Percentiles rank a stretch among this genome's conserved stretches.
These are phyloP conservation scores for Pleurotus djamor DNA, from an alignment of 768 basidiomycete genomes.

Conservation along the genomic window DNA sequence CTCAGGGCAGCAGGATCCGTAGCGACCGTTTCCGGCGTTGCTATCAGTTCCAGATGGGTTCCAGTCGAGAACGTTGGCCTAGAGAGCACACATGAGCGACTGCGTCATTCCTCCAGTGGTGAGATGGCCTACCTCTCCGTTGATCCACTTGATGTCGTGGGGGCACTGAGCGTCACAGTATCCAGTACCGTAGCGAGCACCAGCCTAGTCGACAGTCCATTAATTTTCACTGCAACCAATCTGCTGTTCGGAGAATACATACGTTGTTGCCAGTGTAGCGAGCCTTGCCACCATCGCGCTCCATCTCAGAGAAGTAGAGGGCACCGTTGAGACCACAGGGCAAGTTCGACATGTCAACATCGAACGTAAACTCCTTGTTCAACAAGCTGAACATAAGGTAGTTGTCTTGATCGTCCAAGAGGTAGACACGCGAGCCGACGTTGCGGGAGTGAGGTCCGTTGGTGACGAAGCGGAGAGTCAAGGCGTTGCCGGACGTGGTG, in stretches of 20 bases:
- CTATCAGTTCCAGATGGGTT: constrained; percentile 12
- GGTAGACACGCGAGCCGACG: constrained; percentile 40
- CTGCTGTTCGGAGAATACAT: constrained; percentile 41
- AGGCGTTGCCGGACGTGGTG: constrained; percentile 39
- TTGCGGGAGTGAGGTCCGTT: constrained; percentile 26
- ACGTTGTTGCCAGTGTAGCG: constrained; percentile 20
- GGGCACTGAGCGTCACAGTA: constrained; percentile 32
- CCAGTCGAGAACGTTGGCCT: background rate
- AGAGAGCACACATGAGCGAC: background rate
- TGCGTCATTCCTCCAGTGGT: background rate
- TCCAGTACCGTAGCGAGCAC: constrained; percentile 28
- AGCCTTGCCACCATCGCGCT: constrained; percentile 1
- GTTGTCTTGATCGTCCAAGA: constrained; percentile 51
- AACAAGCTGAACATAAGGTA: constrained; percentile 44
- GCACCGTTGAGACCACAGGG: constrained; percentile 48
- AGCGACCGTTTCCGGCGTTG: constrained; percentile 34
- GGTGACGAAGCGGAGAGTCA: constrained; percentile 50
- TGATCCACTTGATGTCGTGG: constrained; percentile 43
- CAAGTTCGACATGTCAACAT: constrained; percentile 57
- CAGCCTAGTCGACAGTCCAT: background rate
- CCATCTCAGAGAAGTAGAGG: constrained; percentile 12
- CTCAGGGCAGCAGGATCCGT: constrained; percentile 39
- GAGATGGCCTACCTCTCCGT: constrained; percentile 24
- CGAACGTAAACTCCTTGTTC: constrained; percentile 62
- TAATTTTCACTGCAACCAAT: background rate